Conservation (phyloP, 2,329 filamentous ascomycete species). For the Scedosporium apiospermum region DNA sequence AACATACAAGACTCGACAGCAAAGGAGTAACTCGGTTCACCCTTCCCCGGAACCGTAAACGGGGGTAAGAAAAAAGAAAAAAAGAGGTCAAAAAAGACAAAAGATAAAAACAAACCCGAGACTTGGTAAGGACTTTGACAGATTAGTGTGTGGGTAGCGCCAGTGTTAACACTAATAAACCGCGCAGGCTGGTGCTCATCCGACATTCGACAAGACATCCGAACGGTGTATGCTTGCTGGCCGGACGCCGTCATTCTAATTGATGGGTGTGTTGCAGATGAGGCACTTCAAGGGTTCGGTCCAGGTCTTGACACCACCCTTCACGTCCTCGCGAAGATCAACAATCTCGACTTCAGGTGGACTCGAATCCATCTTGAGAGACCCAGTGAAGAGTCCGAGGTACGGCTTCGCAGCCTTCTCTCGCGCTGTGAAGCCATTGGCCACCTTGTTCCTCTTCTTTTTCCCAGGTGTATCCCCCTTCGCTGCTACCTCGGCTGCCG, state of each 20-base stretch:
- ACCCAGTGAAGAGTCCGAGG: conserved; percentile 40
- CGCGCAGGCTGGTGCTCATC: too few relatives aligned
- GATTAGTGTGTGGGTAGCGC: not conserved
- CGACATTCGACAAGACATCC: not conserved
- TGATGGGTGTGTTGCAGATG: conserved; percentile 36
- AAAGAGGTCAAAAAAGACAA: too few relatives aligned
- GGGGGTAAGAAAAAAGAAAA: not conserved
- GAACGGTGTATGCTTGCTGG: not conserved
- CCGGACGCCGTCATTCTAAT: conserved; percentile 17
- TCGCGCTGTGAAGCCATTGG: conserved; percentile 16
- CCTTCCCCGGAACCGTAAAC: not conserved
- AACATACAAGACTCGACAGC: not conserved
- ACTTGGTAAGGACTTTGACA: not conserved
- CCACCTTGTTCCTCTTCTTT: conserved; percentile 16
- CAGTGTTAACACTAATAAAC: too few relatives aligned
- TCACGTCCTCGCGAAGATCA: conserved; percentile 38
- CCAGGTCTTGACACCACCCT: conserved; percentile 43
- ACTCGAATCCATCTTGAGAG: conserved; percentile 34
- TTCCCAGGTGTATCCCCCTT: conserved; percentile 15
- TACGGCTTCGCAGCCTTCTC: conserved; percentile 33
- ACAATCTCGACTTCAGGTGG: conserved; percentile 41
- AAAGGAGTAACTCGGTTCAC: not conserved
- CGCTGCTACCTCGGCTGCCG: conserved; percentile 17
- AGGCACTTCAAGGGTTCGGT: conserved; percentile 41
- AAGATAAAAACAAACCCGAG: not conserved